These are phyloP conservation scores for Phanerochaete carnosa DNA, from an alignment of 768 basidiomycete species.

Conservation along the genomic window DNA sequence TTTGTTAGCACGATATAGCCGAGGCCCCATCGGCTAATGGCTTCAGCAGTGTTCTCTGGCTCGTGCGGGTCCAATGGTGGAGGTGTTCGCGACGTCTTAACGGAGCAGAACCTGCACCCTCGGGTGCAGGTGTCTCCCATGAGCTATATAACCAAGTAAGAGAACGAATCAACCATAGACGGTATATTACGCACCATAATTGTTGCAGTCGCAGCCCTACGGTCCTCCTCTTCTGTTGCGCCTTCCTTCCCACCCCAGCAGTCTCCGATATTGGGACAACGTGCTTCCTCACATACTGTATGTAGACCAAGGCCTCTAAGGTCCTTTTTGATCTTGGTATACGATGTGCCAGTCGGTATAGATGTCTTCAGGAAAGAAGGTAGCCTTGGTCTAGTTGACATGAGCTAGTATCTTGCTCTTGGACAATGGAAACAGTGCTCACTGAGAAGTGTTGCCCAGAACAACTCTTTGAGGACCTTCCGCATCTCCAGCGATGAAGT, in stretches of 20 bases:
- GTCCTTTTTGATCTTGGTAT: slow-evolving; percentile 92
- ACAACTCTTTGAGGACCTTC: slow-evolving; percentile 50
- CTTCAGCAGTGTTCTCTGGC: slow-evolving; percentile 97
- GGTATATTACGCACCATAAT: slow-evolving; percentile 74
- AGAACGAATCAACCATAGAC: not conserved
- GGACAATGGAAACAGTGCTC: slow-evolving; percentile 21
- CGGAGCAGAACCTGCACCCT: slow-evolving; percentile 95
- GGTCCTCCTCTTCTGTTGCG: slow-evolving; percentile 63
- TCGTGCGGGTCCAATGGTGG: slow-evolving; percentile 94
- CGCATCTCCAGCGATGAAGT: slow-evolving; percentile 68
- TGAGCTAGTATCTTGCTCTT: not conserved
- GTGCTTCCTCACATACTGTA: slow-evolving; percentile 97
- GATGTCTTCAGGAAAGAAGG: slow-evolving; percentile 88
- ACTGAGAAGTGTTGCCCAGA: slow-evolving; percentile 71
- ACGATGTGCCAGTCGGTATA: slow-evolving; percentile 87
- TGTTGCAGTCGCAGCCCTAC: slow-evolving; percentile 89
- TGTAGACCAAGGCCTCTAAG: slow-evolving; percentile 87
- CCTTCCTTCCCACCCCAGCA: slow-evolving; percentile 92
- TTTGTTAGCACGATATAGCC: slow-evolving; percentile 97
- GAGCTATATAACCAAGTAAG: slow-evolving; percentile 46
- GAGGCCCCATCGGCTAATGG: slow-evolving; percentile 95
- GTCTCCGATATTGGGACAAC: slow-evolving; percentile 99
- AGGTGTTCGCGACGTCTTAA: slow-evolving; percentile 88
- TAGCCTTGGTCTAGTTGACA: slow-evolving; percentile 64
- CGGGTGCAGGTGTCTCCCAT: slow-evolving; percentile 99